These are phyloP conservation scores for Trichomonascus vanleenenianus DNA, from an alignment of 805 yeast species.

Conservation along the genomic window DNA sequence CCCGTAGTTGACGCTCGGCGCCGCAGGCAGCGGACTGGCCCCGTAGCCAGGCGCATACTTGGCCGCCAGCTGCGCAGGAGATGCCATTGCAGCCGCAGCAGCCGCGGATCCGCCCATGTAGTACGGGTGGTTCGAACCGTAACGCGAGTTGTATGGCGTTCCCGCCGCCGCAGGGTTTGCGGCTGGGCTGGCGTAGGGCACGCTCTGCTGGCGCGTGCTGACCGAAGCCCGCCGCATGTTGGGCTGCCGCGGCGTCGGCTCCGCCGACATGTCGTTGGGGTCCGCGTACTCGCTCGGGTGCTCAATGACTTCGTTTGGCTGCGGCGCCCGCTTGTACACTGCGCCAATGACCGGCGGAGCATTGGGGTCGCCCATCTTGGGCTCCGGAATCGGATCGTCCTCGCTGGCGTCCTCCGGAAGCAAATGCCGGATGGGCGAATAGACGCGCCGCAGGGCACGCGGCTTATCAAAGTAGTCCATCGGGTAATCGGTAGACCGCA, in stretches of 20 bases:
- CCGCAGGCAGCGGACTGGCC: too few species aligned
- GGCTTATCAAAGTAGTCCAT: constrained; percentile 64
- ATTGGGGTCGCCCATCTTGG: constrained; percentile 69
- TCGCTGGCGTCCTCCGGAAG: constrained; percentile 68
- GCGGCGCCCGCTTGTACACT: constrained; percentile 70
- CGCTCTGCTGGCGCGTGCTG: too few species aligned
- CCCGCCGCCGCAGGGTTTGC: too few species aligned
- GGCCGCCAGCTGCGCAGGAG: too few species aligned
- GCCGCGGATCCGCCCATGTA: too few species aligned
- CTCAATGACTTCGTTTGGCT: constrained; percentile 59
- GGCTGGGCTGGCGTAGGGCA: too few species aligned
- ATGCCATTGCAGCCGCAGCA: too few species aligned
- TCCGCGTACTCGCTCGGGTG: constrained; percentile 16
- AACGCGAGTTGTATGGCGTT: too few species aligned
- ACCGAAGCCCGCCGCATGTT: neutral
- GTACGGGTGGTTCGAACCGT: too few species aligned
- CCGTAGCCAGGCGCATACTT: too few species aligned
- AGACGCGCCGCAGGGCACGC: constrained; percentile 62
- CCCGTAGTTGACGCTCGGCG: too few species aligned
- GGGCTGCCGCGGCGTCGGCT: constrained; percentile 1
- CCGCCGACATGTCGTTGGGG: neutral
- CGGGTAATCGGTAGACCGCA: constrained; percentile 52
- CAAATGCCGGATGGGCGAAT: constrained; percentile 76
- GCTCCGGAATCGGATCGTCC: constrained; percentile 72
- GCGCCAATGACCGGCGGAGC: constrained; percentile 96